Evolutionary conservation across 352 stramenopile genomes (phyloP), one percentile per base, ranked within the genome.

Genomic region (Phytopythium boreale): DNA sequence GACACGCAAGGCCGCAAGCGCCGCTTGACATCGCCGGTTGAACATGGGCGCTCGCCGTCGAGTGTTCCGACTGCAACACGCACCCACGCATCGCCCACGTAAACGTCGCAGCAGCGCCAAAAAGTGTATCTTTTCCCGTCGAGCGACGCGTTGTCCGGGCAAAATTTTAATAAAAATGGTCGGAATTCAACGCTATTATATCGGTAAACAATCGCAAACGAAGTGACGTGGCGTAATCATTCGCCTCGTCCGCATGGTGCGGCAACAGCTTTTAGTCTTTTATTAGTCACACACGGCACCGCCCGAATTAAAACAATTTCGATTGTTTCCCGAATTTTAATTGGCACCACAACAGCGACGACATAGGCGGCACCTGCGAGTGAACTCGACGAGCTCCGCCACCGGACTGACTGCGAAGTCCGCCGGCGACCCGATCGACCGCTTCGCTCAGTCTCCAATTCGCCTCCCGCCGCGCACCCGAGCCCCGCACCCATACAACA

Each of bases 391-490:
- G 34, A 39, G 34, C 34, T 39, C 34, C 10, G 34, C 34, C 34
- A 39, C 34, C 34, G 4, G 34, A 39, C 34, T 10, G 34, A 39
- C 34, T 15, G 10, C 29, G 29, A 34, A 34, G 29, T 34, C 29
- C 29, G 7, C 29, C 29, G 29, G 29, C 29, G 29, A 34, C 4
- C 7, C 29, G 29, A 34, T 34, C 29, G 31, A 20, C n/a, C 31
- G 14, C 49, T 39, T 7, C 20, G 31, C 31, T 31, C 52, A 62
- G 24, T 62, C 41, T 52, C 26, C 34, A 62, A 62, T 62, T 62
- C 56, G 26, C 56, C 56, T 53, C 56, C 15, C 14, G 19, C 41
- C 43, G 39, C 41, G 20, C 56, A 62, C 39, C 43, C 39, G 14
- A 31, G 6, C 2, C 19, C n/a, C 9, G 17, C 43, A 22, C 6